A percentile compares a stretch with the other conserved stretches of the same genome.
These are phyloP conservation scores for Gentiana straminea DNA, from an alignment of 257 asterid species.

Conservation along the genomic window DNA sequence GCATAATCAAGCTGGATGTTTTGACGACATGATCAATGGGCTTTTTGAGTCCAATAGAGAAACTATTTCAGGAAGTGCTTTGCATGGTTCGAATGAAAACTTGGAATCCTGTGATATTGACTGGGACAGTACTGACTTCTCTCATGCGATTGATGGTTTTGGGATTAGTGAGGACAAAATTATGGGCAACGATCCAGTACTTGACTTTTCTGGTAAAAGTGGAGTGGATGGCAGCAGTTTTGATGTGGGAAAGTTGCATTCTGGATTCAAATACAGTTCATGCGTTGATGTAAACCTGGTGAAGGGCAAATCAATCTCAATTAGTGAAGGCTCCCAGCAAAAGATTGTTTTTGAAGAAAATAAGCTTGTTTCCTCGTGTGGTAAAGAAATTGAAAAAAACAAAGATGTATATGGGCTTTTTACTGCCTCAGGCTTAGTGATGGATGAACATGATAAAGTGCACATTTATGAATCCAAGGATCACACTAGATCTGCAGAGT, in stretches of 20 bases:
- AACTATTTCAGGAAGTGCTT: constrained; percentile 19
- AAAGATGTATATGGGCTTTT: constrained; percentile 8
- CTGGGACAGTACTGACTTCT: constrained; percentile 14
- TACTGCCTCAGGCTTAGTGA: constrained; percentile 16
- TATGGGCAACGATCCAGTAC: constrained; percentile 22
- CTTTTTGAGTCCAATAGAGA: constrained; percentile 21
- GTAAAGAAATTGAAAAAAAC: constrained; percentile 16
- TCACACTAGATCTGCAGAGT: constrained; percentile 17
- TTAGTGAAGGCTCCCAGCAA: constrained; percentile 17
- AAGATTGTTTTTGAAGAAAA: constrained; percentile 15
- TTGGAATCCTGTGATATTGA: constrained; percentile 21
- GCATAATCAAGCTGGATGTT: constrained; percentile 17
- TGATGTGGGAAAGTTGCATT: constrained; percentile 15
- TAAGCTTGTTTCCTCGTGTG: constrained; percentile 15
- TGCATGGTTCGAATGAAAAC: constrained; percentile 21
- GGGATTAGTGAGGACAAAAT: constrained; percentile 18
- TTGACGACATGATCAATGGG: constrained; percentile 11
- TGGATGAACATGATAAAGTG: constrained; percentile 20
- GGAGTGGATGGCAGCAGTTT: constrained; percentile 19
- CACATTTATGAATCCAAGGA: constrained; percentile 15
- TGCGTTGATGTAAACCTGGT: constrained; percentile 12
- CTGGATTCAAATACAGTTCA: constrained; percentile 13
- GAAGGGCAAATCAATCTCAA: constrained; percentile 13
- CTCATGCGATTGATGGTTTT: constrained; percentile 17
- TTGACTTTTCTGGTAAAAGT: constrained; percentile 23